Conservation (phyloP, 2,329 filamentous ascomycete species). For the Pezicula rhizophila region DNA sequence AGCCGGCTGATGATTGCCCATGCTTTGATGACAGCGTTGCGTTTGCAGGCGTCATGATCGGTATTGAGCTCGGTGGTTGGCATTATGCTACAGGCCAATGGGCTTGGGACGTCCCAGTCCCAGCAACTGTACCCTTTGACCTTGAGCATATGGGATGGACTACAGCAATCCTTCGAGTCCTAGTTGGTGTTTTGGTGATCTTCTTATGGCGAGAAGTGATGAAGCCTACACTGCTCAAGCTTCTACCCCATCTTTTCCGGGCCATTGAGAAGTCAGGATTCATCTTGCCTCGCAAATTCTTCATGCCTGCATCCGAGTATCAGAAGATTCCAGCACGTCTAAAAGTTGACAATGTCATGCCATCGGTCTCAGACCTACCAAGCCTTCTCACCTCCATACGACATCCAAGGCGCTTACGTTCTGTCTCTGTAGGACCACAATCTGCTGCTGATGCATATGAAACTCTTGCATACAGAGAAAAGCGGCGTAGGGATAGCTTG, state of each 20-base stretch:
- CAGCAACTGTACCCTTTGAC: conserved; percentile 56
- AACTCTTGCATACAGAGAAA: conserved; percentile 83
- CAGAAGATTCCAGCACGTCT: conserved; percentile 70
- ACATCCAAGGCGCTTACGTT: conserved; percentile 68
- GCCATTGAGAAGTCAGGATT: conserved; percentile 74
- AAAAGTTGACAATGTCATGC: conserved; percentile 81
- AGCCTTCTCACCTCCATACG: conserved; percentile 75
- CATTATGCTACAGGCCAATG: conserved; percentile 49
- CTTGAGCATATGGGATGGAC: conserved; percentile 60
- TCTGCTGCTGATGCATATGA: conserved; percentile 96
- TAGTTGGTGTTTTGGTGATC: conserved; percentile 75
- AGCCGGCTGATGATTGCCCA: conserved; percentile 93
- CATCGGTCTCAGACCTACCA: conserved; percentile 81
- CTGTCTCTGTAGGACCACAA: conserved; percentile 87
- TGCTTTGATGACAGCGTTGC: conserved; percentile 96
- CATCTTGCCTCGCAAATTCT: conserved; percentile 81
- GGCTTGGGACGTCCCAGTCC: conserved; percentile 45
- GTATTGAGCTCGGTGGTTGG: conserved; percentile 78
- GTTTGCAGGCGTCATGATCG: conserved; percentile 86
- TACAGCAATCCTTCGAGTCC: conserved; percentile 59
- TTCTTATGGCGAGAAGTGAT: conserved; percentile 86
- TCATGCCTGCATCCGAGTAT: conserved; percentile 85
- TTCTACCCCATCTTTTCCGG: conserved; percentile 81
- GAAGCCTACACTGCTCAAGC: conserved; percentile 74
- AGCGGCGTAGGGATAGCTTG: conserved; percentile 53